phyloP scores from a whole-genome alignment of 306 rosid genomes.

The Quercus engelmannii region DNA sequence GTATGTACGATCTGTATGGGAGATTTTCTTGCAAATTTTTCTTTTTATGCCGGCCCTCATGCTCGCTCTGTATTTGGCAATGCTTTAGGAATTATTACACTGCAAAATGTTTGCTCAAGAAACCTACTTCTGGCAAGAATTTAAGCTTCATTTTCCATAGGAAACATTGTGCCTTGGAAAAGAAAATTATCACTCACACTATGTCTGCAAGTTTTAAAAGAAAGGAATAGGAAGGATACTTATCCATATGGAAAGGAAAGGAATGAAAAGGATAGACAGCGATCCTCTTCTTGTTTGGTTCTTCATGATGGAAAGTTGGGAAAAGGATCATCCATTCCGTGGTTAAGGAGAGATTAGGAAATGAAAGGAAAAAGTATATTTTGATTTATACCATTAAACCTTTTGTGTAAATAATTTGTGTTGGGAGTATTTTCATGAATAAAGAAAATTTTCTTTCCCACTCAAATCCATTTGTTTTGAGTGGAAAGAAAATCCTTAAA shows the following conservation, averaged over 20 bases:
- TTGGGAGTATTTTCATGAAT: not conserved
- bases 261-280: not conserved
- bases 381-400: not conserved
- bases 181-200: not conserved
- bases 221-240: not conserved
- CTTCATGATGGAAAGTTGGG: not conserved
- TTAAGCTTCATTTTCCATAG: not conserved
- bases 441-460: not conserved
- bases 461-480: not conserved
- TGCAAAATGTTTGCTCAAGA: not conserved
- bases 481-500: not conserved
- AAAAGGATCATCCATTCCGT: not conserved
- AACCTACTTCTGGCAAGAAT: not conserved
- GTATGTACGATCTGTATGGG: not conserved
- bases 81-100: not conserved
- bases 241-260: not conserved
- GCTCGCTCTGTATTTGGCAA: not conserved
- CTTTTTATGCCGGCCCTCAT: not conserved
- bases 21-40: not conserved
- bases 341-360: not conserved
- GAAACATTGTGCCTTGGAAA: not conserved
- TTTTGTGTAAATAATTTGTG: not conserved
- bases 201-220: not conserved
- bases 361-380: not conserved
- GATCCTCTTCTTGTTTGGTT: not conserved